Base-by-base conservation (phyloP, 2,329 filamentous ascomycete genomes). In the Beauveria scarabaeidicola region DNA sequence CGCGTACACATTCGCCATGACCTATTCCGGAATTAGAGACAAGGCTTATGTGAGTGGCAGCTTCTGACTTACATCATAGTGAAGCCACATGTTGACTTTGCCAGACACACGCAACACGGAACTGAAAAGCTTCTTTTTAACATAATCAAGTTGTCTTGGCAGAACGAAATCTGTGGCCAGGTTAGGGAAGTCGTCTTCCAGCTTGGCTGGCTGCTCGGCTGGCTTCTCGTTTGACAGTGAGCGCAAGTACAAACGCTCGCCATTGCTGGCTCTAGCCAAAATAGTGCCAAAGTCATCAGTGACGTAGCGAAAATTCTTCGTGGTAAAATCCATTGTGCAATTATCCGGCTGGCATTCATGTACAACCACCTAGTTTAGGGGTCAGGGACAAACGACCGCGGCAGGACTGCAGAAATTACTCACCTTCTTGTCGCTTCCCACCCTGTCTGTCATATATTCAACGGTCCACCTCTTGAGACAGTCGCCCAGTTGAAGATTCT, bases 1-100 rank as follows among this genome's bases (percentile, higher is more conserved):
- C 67, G 87, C 91, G 62, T 94, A 87, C 3, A 96, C 78, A 67
- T 96, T 96, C 53, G 90, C 89, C 81, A 95, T 91, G 17, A 94
- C 90, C 82, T 89, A 60, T 52, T 40, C 63, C 50, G 52, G 56
- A 41, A 50, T 52, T 59, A 64, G 44, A 60, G 38, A 56, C 52
- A 32, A 13, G 27, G 23, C n/a, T 50, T 52, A 7, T 11, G 9
- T 10, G 52, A 36, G 15, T 10, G 25, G 11, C 17, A n/a, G 11
- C 41, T 23, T 29, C n/a, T 46, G 8, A 72, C 78, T 73, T 70
- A 88, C 86, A 73, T 95, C 90, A 75, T 94, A 95, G 72, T 95
- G 90, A 36, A 96, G 78, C 91, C 92, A 96, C 83, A 96, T 89
- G 44, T 86, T 88, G 11, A 93, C 88, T 1, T 83, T 83, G 1